Percentiles rank a stretch among this genome's conserved stretches.
Evolutionary conservation across 73 alveolate genomes (phyloP).

Genomic region (Paramecium tetraurelia): DNA sequence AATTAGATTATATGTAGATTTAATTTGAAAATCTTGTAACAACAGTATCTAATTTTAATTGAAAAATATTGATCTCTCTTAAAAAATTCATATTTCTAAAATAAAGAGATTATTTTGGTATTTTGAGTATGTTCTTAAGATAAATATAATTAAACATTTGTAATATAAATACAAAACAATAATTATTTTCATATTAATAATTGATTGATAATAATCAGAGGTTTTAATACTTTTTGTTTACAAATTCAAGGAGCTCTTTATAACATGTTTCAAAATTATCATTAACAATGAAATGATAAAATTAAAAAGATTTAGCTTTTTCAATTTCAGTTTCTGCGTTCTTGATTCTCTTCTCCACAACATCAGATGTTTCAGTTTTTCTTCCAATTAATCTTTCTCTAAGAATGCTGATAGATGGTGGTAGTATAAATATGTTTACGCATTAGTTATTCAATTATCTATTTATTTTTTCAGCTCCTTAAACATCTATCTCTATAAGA

Average conservation of each 20-base stretch:
- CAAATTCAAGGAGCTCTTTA: not conserved
- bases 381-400: conserved; percentile 72
- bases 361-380: conserved; percentile 69
- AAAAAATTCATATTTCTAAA: too few species aligned
- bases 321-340: conserved; percentile 59
- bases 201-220: not conserved
- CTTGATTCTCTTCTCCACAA: conserved; percentile 36
- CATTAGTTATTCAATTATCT: conserved; percentile 51
- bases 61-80: too few species aligned
- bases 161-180: too few species aligned
- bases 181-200: too few species aligned
- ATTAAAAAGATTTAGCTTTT: not conserved
- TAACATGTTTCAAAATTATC: not conserved
- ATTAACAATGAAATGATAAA: not conserved
- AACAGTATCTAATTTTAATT: too few species aligned
- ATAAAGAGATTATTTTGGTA: too few species aligned
- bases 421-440: conserved; percentile 57
- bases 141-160: too few species aligned
- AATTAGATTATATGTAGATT: too few species aligned
- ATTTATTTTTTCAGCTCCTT: conserved; percentile 68
- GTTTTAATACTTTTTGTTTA: not conserved
- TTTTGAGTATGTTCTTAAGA: too few species aligned
- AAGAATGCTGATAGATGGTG: conserved; percentile 67
- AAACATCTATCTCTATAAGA: conserved; percentile 63
- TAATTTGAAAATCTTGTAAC: too few species aligned